Evolutionary conservation across 106 monocot genomes (phyloP).

Genomic region (Dendrobium huoshanense): DNA sequence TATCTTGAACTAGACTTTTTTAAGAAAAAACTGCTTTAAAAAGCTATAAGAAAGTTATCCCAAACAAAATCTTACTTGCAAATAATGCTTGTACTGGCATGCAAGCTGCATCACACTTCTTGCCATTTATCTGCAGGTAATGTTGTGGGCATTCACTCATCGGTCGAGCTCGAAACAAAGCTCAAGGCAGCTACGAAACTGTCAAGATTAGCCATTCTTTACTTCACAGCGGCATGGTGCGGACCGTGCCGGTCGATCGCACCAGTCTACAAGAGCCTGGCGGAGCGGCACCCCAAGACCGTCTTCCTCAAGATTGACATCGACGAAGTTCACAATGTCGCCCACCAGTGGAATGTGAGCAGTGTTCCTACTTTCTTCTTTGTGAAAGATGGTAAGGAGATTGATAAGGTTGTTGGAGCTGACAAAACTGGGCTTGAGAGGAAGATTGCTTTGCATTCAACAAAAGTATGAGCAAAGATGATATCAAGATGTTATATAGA

Average conservation of each 20-base stretch:
- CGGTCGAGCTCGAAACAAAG: conserved; percentile 49
- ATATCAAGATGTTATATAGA: not conserved
- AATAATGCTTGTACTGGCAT: too few relatives aligned
- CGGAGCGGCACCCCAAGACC: conserved; percentile 46
- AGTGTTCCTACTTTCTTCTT: conserved; percentile 87
- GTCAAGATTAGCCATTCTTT: conserved; percentile 48
- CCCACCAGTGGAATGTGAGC: conserved; percentile 58
- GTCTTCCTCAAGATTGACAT: conserved; percentile 76
- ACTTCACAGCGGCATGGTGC: conserved; percentile 97
- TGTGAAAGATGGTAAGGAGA: conserved; percentile 62
- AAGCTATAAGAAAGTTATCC: too few relatives aligned
- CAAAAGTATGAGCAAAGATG: conserved; percentile 1
- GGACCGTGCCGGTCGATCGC: conserved; percentile 73
- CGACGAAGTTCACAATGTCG: conserved; percentile 48
- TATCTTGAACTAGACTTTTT: too few relatives aligned
- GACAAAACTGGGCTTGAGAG: conserved; percentile 69
- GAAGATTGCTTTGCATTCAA: conserved; percentile 38
- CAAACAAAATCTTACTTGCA: too few relatives aligned
- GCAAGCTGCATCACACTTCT: too few relatives aligned
- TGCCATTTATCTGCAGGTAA: conserved; percentile 26
- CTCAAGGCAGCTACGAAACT: conserved; percentile 43
- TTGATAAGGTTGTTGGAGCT: conserved; percentile 71
- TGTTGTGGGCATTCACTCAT: conserved; percentile 51
- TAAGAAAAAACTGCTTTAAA: too few relatives aligned
- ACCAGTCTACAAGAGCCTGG: conserved; percentile 50